Percentiles rank a stretch among this genome's conserved stretches.
These are phyloP conservation scores for Avicennia marina DNA, from an alignment of 257 asterid genomes.

Conservation along the genomic window DNA sequence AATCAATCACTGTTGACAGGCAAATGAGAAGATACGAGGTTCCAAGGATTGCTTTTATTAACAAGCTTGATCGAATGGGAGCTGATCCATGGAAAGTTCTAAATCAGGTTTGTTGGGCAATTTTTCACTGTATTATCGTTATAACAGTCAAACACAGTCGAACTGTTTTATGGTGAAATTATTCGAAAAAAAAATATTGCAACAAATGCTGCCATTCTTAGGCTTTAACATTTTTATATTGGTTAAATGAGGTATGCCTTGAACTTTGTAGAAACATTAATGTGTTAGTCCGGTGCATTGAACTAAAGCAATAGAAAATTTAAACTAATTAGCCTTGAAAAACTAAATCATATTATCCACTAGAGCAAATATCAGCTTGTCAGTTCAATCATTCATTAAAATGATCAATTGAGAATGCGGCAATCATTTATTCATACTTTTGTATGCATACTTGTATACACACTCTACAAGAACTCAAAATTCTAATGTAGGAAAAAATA, in stretches of 20 bases:
- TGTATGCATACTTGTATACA: too few relatives aligned
- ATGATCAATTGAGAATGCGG: too few relatives aligned
- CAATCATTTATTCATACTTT: too few relatives aligned
- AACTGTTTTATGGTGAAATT: neutral
- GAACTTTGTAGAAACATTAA: slow-evolving; percentile 3
- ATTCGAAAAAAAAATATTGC: neutral
- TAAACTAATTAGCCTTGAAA: too few relatives aligned
- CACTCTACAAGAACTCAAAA: too few relatives aligned
- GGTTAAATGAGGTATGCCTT: neutral
- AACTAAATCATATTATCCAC: too few relatives aligned
- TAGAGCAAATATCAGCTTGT: too few relatives aligned
- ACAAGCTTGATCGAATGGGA: slow-evolving; percentile 97
- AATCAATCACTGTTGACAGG: slow-evolving; percentile 96
- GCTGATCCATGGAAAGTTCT: slow-evolving; percentile 99
- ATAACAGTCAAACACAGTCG: neutral
- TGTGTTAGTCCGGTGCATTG: neutral
- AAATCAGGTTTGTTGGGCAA: slow-evolving; percentile 59
- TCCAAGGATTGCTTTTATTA: slow-evolving; percentile 91
- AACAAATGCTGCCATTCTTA: neutral
- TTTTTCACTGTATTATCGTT: slow-evolving; percentile 1
- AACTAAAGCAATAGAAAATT: neutral
- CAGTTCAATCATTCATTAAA: too few relatives aligned
- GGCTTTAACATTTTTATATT: neutral
- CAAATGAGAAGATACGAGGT: slow-evolving; percentile 99
- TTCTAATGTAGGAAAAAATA: too few relatives aligned